A percentile compares a stretch with the other conserved stretches of the same genome.
Evolutionary conservation across 1,284 basidiomycete species (phyloP).

Genomic region (Papiliotrema fonsecae): DNA sequence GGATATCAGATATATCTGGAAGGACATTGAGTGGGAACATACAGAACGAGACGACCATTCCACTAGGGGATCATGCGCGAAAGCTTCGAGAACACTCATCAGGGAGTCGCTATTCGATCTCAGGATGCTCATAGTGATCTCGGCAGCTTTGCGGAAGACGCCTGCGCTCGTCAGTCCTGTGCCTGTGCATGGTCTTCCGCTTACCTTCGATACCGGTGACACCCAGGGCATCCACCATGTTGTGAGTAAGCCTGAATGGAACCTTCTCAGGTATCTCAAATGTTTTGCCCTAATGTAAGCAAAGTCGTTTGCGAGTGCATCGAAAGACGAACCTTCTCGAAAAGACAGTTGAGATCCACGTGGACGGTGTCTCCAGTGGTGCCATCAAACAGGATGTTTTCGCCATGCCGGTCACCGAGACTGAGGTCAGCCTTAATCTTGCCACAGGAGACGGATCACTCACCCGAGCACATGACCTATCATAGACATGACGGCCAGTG

Average conservation of each 20-base stretch:
- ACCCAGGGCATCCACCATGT: slow-evolving; percentile 87
- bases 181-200: slow-evolving; percentile 9
- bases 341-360: slow-evolving; percentile 97
- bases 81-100: slow-evolving; percentile 95
- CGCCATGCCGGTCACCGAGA: slow-evolving; percentile 94
- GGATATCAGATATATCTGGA: slow-evolving; percentile 7
- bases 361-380: slow-evolving; percentile 90
- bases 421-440: slow-evolving; percentile 49
- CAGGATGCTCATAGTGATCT: slow-evolving; percentile 83
- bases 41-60: slow-evolving; percentile 80
- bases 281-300: slow-evolving; percentile 59
- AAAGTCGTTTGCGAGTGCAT: neutral
- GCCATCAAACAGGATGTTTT: slow-evolving; percentile 91
- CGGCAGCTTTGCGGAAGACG: slow-evolving; percentile 86
- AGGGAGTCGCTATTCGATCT: slow-evolving; percentile 88
- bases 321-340: slow-evolving; percentile 74
- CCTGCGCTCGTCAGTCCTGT: slow-evolving; percentile 52
- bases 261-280: slow-evolving; percentile 90
- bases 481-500: slow-evolving; percentile 97
- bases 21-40: slow-evolving; percentile 10
- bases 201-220: slow-evolving; percentile 88
- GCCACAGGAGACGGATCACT: slow-evolving; percentile 23
- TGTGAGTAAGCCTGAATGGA: slow-evolving; percentile 93
- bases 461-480: slow-evolving; percentile 95
- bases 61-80: slow-evolving; percentile 94